These are phyloP conservation scores for Pichia insulana DNA, from an alignment of 805 yeast genomes.

Conservation along the genomic window DNA sequence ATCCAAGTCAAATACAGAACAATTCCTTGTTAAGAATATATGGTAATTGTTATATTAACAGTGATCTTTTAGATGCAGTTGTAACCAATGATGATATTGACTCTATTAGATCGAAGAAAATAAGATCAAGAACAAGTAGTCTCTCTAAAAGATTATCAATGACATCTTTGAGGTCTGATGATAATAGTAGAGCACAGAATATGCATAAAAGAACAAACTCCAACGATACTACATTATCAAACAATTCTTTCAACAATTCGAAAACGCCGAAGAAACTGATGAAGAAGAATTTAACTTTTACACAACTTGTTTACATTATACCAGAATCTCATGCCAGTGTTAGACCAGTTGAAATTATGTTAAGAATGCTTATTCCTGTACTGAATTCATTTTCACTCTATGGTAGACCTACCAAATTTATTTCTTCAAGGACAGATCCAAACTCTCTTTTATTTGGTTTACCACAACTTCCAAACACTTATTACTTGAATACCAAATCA, in stretches of 20 bases:
- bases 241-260: slow-evolving; percentile 18
- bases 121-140: slow-evolving; percentile 8
- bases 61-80: slow-evolving; percentile 14
- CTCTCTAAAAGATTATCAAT: slow-evolving; percentile 22
- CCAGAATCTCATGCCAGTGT: slow-evolving; percentile 71
- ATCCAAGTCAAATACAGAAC: slow-evolving; percentile 45
- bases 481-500: slow-evolving; percentile 36
- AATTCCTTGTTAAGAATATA: slow-evolving; percentile 47
- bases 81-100: slow-evolving; percentile 14
- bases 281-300: slow-evolving; percentile 18
- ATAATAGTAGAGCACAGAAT: background rate
- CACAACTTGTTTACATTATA: slow-evolving; percentile 33
- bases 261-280: slow-evolving; percentile 18
- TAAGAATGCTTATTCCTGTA: slow-evolving; percentile 58
- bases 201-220: slow-evolving; percentile 21
- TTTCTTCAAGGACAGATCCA: slow-evolving; percentile 46
- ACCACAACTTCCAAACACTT: slow-evolving; percentile 64
- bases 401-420: slow-evolving; percentile 62
- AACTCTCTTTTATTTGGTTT: slow-evolving; percentile 58
- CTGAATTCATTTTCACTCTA: slow-evolving; percentile 63
- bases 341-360: slow-evolving; percentile 61
- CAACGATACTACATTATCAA: slow-evolving; percentile 19
- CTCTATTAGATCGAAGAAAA: slow-evolving; percentile 1
- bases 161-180: slow-evolving; percentile 19
- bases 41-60: slow-evolving; percentile 46